Percentiles rank a stretch among this genome's conserved stretches.
Conservation (phyloP, 2,329 filamentous ascomycete genomes). For the Phaeosphaeria sp. region DNA sequence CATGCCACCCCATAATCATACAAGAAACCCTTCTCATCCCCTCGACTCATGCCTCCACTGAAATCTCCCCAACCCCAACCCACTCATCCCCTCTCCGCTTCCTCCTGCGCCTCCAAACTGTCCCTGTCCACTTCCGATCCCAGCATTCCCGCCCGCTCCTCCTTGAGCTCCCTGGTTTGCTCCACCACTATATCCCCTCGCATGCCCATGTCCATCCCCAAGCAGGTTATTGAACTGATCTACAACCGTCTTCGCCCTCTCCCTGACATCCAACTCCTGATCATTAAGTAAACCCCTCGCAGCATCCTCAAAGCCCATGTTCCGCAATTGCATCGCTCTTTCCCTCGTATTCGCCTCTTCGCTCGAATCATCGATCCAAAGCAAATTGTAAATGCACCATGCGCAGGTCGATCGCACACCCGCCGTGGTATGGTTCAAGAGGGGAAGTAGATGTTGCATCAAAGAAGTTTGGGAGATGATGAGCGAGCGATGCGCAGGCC, state of each 20-base stretch:
- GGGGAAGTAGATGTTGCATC: slow-evolving; percentile 73
- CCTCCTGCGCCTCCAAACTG: slow-evolving; percentile 18
- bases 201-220: slow-evolving; percentile 9
- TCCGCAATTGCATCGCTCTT: slow-evolving; percentile 72
- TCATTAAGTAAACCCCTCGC: slow-evolving; percentile 71
- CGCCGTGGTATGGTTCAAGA: slow-evolving; percentile 78
- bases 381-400: slow-evolving; percentile 67
- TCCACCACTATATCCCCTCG: no score
- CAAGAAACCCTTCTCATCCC: slow-evolving; percentile 9
- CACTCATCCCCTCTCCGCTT: slow-evolving; percentile 9
- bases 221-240: slow-evolving; percentile 60
- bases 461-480: slow-evolving; percentile 75
- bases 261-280: slow-evolving; percentile 77
- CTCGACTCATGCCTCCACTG: slow-evolving; percentile 25
- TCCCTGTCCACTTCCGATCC: slow-evolving; percentile 10
- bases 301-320: slow-evolving; percentile 73
- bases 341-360: slow-evolving; percentile 71
- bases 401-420: slow-evolving; percentile 65
- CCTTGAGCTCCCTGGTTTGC: no score
- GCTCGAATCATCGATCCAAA: slow-evolving; percentile 76
- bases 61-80: slow-evolving; percentile 14
- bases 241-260: slow-evolving; percentile 80
- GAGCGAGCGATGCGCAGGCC: slow-evolving; percentile 75
- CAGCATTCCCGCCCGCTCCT: neutral
- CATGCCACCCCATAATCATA: neutral